Evolutionary conservation across 2,329 filamentous ascomycete species (phyloP).

Genomic region (Claviceps purpurea): DNA sequence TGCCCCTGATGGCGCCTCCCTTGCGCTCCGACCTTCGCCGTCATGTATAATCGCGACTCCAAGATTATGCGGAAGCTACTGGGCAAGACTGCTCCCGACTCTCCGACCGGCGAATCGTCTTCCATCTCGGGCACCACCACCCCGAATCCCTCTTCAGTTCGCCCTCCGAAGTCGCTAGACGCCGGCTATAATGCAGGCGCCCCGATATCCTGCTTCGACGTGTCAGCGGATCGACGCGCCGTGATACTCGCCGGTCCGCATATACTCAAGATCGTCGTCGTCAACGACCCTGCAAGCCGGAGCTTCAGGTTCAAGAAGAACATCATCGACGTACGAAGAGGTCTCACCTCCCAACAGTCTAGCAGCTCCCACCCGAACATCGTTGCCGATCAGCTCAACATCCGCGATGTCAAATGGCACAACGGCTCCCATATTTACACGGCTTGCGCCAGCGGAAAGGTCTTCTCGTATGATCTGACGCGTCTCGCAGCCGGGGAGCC

Average conservation of each 20-base stretch:
- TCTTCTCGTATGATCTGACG: constrained; percentile 49
- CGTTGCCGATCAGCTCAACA: constrained; percentile 44
- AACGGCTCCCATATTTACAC: constrained; percentile 44
- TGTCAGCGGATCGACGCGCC: constrained; percentile 40
- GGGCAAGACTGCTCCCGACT: constrained; percentile 36
- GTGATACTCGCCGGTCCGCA: constrained; percentile 46
- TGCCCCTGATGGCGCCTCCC: constrained; percentile 20
- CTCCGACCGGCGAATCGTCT: constrained; percentile 29
- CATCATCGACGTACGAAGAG: constrained; percentile 42
- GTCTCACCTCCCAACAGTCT: constrained; percentile 37
- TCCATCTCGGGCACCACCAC: constrained; percentile 32
- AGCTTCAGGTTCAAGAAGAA: constrained; percentile 37
- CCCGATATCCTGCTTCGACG: constrained; percentile 45
- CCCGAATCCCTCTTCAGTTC: constrained; percentile 26
- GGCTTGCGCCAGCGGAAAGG: constrained; percentile 49
- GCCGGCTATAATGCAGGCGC: constrained; percentile 36
- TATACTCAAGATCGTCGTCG: constrained; percentile 45
- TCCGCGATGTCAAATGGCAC: constrained; percentile 49
- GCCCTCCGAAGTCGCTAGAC: constrained; percentile 42
- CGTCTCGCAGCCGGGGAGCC: constrained; percentile 31
- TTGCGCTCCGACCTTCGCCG: constrained; percentile 15
- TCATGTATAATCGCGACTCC: constrained; percentile 39
- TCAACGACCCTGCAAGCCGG: constrained; percentile 31
- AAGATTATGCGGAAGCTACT: constrained; percentile 49
- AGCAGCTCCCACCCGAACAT: constrained; percentile 27